These are phyloP conservation scores for Opeltia flavorubescens DNA, from an alignment of 495 filamentous ascomycete genomes.

Conservation along the genomic window DNA sequence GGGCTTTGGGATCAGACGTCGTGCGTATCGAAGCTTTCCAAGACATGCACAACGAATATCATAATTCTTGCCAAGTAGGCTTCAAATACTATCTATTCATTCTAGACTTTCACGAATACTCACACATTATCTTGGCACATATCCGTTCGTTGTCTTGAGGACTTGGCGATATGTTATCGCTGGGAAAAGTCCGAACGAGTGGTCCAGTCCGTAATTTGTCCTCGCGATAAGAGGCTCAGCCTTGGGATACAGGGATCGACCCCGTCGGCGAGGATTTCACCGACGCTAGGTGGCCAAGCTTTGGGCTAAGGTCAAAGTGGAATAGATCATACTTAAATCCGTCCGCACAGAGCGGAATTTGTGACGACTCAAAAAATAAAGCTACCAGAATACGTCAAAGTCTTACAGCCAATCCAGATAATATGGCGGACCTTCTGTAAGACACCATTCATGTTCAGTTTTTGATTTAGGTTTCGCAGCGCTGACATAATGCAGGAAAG, in stretches of 20 bases:
- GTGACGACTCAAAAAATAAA: not conserved
- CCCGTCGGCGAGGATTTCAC: not conserved
- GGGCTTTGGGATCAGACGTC: not conserved
- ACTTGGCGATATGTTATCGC: too few species aligned
- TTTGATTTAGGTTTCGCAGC: too few species aligned
- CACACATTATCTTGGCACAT: too few species aligned
- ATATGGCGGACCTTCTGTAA: not conserved
- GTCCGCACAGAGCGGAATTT: not conserved
- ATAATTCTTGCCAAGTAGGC: too few species aligned
- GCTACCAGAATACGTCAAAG: not conserved
- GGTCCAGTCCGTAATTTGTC: too few species aligned
- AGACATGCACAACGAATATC: not conserved
- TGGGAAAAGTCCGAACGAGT: too few species aligned
- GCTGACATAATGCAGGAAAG: constrained; percentile 28
- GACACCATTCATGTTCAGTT: too few species aligned
- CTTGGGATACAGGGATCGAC: not conserved
- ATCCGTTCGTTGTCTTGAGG: too few species aligned
- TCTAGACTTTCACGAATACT: too few species aligned
- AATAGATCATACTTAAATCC: not conserved
- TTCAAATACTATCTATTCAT: too few species aligned
- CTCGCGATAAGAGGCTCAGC: too few species aligned
- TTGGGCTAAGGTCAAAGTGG: not conserved
- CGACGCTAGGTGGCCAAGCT: not conserved
- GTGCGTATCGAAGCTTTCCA: not conserved
- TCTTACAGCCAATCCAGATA: not conserved